Conservation (phyloP, 192 early-diverging fungal species). For the Cladochytrium replicatum region DNA sequence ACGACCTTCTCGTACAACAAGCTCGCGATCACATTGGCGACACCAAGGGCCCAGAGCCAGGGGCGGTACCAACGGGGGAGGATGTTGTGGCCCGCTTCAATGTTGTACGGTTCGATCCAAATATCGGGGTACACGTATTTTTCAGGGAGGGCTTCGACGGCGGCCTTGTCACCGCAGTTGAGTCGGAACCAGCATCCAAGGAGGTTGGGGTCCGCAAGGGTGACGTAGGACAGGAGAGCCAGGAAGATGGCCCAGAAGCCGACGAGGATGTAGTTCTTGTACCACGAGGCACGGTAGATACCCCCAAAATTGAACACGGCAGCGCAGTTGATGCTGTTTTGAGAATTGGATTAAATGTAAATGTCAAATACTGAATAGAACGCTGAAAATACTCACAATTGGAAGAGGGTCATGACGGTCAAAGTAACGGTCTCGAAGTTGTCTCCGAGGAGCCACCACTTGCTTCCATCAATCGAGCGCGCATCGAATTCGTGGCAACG, state of each 20-base stretch:
- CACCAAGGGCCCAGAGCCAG: slow-evolving; percentile 33
- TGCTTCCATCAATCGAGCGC: slow-evolving; percentile 42
- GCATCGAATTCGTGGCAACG: slow-evolving; percentile 72
- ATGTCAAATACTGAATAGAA: slow-evolving; percentile 48
- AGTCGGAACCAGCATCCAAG: slow-evolving; percentile 55
- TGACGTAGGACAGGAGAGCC: slow-evolving; percentile 35
- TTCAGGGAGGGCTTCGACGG: slow-evolving; percentile 32
- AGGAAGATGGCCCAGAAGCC: slow-evolving; percentile 36
- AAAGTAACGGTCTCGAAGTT: slow-evolving; percentile 64
- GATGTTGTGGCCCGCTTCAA: slow-evolving; percentile 62
- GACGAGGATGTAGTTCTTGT: slow-evolving; percentile 51
- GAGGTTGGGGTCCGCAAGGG: slow-evolving; percentile 50
- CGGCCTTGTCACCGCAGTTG: slow-evolving; percentile 57
- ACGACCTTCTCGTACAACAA: slow-evolving; percentile 20
- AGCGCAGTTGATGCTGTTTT: slow-evolving; percentile 61
- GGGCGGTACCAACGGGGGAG: slow-evolving; percentile 53
- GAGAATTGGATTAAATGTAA: slow-evolving; percentile 46
- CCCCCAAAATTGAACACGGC: slow-evolving; percentile 62
- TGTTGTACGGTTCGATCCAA: slow-evolving; percentile 48
- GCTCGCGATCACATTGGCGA: slow-evolving; percentile 20
- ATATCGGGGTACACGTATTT: slow-evolving; percentile 21
- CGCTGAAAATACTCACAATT: slow-evolving; percentile 38
- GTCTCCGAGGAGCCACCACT: slow-evolving; percentile 78
- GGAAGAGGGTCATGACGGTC: slow-evolving; percentile 52
- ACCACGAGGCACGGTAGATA: slow-evolving; percentile 51